Conservation (phyloP, 768 basidiomycete species). For the Suillus luteus region DNA sequence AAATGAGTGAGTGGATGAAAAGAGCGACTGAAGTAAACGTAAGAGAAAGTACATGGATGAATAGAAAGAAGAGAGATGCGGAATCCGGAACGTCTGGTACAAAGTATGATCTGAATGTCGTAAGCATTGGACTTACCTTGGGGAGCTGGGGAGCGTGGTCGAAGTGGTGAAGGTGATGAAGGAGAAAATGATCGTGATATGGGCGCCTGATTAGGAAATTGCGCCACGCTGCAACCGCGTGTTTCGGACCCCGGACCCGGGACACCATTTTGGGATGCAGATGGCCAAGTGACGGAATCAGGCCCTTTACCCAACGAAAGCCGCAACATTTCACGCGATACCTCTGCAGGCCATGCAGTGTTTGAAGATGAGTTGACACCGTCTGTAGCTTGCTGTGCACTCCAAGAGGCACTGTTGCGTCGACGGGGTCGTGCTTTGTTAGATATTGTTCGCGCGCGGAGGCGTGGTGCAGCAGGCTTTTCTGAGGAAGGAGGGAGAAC, state of each 20-base stretch:
- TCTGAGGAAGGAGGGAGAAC: slow-evolving; percentile 19
- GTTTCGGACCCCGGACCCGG: slow-evolving; percentile 28
- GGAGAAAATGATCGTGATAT: slow-evolving; percentile 32
- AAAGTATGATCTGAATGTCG: neutral
- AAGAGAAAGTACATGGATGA: neutral
- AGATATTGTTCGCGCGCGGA: slow-evolving; percentile 34
- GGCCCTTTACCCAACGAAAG: slow-evolving; percentile 43
- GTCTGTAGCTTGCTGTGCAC: slow-evolving; percentile 46
- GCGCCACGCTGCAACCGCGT: slow-evolving; percentile 24
- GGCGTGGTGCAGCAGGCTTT: slow-evolving; percentile 14
- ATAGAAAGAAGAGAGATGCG: slow-evolving; percentile 1
- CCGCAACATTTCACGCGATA: slow-evolving; percentile 56
- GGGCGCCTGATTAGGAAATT: slow-evolving; percentile 21
- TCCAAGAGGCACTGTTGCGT: slow-evolving; percentile 61
- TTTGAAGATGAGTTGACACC: slow-evolving; percentile 32
- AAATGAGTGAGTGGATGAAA: slow-evolving; percentile 6
- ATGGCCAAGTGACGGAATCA: neutral
- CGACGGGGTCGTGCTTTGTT: slow-evolving; percentile 40
- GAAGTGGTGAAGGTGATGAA: slow-evolving; percentile 26
- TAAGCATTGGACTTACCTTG: slow-evolving; percentile 8
- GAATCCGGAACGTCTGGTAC: neutral
- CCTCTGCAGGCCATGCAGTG: slow-evolving; percentile 58
- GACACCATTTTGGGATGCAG: neutral
- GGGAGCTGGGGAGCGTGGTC: slow-evolving; percentile 21
- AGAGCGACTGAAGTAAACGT: neutral